phyloP scores from a whole-genome alignment of 768 basidiomycete species.

The Leccinum subtestaceum region DNA sequence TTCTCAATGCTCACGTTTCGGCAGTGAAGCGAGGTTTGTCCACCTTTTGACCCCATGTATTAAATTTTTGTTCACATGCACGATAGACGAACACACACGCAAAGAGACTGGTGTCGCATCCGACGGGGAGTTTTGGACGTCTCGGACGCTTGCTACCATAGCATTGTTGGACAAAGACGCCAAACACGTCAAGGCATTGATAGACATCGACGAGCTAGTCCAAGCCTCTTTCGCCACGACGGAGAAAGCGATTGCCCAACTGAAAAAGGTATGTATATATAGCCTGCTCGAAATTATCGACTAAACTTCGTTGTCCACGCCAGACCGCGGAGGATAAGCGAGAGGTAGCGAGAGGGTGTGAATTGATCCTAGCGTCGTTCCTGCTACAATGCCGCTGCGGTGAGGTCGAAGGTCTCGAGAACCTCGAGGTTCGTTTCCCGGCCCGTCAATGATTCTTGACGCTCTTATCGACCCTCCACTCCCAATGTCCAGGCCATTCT shows the following conservation, averaged over 20 bases:
- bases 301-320: neutral
- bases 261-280: slow-evolving; percentile 42
- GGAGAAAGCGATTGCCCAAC: slow-evolving; percentile 37
- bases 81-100: slow-evolving; percentile 43
- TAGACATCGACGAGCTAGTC: slow-evolving; percentile 56
- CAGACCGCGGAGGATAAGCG: slow-evolving; percentile 17
- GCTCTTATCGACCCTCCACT: neutral
- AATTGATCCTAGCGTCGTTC: slow-evolving; percentile 67
- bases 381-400: slow-evolving; percentile 72
- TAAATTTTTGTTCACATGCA: neutral
- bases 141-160: slow-evolving; percentile 58
- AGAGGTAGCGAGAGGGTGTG: slow-evolving; percentile 55
- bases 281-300: neutral
- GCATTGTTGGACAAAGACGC: slow-evolving; percentile 56
- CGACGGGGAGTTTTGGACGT: slow-evolving; percentile 79
- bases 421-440: slow-evolving; percentile 53
- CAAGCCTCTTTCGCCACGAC: slow-evolving; percentile 45
- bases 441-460: neutral
- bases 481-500: slow-evolving; percentile 49
- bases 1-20: slow-evolving; percentile 60
- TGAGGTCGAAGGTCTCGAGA: slow-evolving; percentile 54
- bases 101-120: slow-evolving; percentile 62
- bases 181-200: slow-evolving; percentile 60
- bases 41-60: neutral
- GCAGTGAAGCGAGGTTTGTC: slow-evolving; percentile 50